Conservation (phyloP, 1,284 basidiomycete genomes). For the Irpex sp. region DNA sequence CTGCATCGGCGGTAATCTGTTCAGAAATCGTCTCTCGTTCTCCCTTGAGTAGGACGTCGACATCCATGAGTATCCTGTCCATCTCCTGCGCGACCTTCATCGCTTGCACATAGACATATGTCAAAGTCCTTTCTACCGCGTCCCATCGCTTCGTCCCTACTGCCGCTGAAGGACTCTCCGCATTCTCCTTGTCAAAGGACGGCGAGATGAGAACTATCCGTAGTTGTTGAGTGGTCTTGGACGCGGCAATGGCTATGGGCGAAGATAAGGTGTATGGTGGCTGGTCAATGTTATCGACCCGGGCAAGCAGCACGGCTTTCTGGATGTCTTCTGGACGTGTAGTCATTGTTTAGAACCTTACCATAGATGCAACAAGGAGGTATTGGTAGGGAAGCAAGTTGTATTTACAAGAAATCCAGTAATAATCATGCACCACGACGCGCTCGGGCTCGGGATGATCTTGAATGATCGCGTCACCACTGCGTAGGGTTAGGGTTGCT, state of each 20-base stretch:
- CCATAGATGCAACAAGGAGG: neutral
- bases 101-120: constrained; percentile 71
- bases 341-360: neutral
- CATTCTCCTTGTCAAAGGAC: constrained; percentile 34
- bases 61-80: constrained; percentile 60
- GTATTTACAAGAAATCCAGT: too few relatives aligned
- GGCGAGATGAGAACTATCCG: constrained; percentile 58
- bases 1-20: constrained; percentile 25
- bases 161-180: constrained; percentile 31
- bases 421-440: too few relatives aligned
- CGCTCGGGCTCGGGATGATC: too few relatives aligned
- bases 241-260: constrained; percentile 6
- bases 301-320: constrained; percentile 6
- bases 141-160: constrained; percentile 46
- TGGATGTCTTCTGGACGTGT: constrained; percentile 1
- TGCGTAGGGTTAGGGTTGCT: neutral
- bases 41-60: constrained; percentile 61
- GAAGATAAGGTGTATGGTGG: constrained; percentile 3
- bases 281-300: constrained; percentile 6
- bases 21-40: constrained; percentile 36
- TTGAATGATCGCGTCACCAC: neutral
- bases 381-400: neutral
- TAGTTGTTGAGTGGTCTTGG: constrained; percentile 26
- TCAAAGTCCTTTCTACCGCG: constrained; percentile 59
- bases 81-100: constrained; percentile 61